phyloP scores from a whole-genome alignment of 441 rosid genomes.

The Eutrema salsugineum region DNA sequence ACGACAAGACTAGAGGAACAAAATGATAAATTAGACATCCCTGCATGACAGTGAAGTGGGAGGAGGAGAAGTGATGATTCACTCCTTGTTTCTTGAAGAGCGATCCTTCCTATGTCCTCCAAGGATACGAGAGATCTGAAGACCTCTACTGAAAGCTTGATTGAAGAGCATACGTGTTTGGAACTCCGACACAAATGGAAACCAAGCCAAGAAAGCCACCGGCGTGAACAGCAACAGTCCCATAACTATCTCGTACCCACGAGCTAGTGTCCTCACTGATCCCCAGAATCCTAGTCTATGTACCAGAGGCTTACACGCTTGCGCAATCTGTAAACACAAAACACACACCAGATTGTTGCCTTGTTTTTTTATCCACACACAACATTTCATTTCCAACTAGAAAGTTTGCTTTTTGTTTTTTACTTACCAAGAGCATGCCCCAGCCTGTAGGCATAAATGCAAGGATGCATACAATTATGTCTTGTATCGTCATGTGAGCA shows the following conservation, averaged over 20 bases:
- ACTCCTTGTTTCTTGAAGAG: constrained; percentile 74
- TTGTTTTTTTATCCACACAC: not conserved
- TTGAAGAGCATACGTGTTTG: constrained; percentile 99
- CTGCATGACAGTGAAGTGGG: not conserved
- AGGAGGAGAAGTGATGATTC: constrained; percentile 7
- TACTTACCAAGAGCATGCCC: constrained; percentile 95
- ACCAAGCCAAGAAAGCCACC: constrained; percentile 98
- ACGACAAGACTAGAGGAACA: not conserved
- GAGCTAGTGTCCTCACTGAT: constrained; percentile 81
- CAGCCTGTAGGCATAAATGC: constrained; percentile 99
- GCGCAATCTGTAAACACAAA: constrained; percentile 64
- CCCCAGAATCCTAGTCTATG: constrained; percentile 87
- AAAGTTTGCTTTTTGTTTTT: not conserved
- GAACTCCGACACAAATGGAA: constrained; percentile 96
- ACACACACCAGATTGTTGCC: not conserved
- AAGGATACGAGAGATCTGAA: constrained; percentile 97
- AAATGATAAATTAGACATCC: not conserved
- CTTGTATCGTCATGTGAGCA: constrained; percentile 80
- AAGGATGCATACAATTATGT: constrained; percentile 86
- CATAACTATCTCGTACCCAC: constrained; percentile 94
- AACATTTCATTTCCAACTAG: not conserved
- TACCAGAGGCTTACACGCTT: constrained; percentile 85
- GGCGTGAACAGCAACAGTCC: constrained; percentile 95
- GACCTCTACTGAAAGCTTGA: constrained; percentile 99
- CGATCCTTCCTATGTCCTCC: constrained; percentile 93